Evolutionary conservation across 177 flowering plant genomes (phyloP).

Genomic region (Tripterygium wilfordii): DNA sequence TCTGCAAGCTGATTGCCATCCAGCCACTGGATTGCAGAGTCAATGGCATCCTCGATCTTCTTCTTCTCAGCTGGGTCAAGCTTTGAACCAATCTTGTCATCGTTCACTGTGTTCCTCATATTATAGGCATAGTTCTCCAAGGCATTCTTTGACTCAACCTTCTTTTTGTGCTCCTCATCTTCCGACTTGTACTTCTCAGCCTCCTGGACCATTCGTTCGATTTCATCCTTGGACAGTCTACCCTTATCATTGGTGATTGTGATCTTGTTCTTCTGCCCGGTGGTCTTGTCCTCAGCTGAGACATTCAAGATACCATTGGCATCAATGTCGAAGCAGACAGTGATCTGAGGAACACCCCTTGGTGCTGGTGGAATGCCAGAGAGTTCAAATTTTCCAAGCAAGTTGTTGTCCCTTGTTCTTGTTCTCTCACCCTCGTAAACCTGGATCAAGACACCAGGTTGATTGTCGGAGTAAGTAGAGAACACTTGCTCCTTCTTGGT

Average conservation of each 20-base stretch:
- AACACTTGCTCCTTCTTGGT: no score
- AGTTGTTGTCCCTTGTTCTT: no score
- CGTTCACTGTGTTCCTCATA: constrained; percentile 26
- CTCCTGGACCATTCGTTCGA: constrained; percentile 26
- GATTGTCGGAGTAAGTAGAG: constrained; percentile 45
- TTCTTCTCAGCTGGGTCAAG: constrained; percentile 20
- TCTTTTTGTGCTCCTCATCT: constrained; percentile 29
- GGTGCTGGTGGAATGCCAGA: no score
- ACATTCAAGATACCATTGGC: no score
- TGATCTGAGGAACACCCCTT: no score
- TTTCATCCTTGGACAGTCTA: constrained; percentile 28
- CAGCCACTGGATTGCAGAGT: constrained; percentile 21
- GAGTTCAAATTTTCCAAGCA: no score
- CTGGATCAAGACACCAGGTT: constrained; percentile 36
- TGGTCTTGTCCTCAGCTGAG: constrained; percentile 63
- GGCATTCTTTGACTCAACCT: constrained; percentile 22
- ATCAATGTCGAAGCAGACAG: no score
- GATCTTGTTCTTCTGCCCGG: constrained; percentile 63
- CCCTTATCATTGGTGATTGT: constrained; percentile 53
- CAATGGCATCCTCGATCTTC: constrained; percentile 29
- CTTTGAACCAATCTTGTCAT: constrained; percentile 25
- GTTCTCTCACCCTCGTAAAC: constrained; percentile 38
- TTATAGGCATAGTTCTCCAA: constrained; percentile 29
- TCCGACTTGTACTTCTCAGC: constrained; percentile 31
- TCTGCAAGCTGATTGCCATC: constrained; percentile 28